Evolutionary conservation across 2,329 filamentous ascomycete species (phyloP).

Genomic region (Zalaria obscura): DNA sequence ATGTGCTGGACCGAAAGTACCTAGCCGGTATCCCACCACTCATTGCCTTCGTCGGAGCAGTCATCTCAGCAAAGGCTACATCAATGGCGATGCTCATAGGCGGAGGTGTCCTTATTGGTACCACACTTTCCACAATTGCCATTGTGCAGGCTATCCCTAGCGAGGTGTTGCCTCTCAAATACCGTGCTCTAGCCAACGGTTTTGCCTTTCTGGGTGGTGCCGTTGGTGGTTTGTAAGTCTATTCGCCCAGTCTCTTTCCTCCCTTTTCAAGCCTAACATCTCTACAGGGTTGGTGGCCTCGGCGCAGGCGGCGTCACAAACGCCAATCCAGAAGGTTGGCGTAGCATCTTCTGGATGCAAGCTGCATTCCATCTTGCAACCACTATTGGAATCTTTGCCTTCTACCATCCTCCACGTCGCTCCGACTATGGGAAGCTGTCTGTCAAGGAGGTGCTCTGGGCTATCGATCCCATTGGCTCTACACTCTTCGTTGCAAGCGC

Average conservation of each 20-base stretch:
- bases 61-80: constrained; percentile 40
- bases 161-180: constrained; percentile 43
- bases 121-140: constrained; percentile 38
- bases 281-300: constrained; percentile 30
- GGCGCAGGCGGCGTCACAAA: constrained; percentile 40
- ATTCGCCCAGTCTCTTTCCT: too few relatives aligned
- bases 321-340: constrained; percentile 32
- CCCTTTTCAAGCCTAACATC: too few relatives aligned
- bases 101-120: constrained; percentile 43
- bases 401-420: constrained; percentile 32
- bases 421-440: constrained; percentile 3
- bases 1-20: constrained; percentile 41
- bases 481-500: constrained; percentile 19
- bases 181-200: constrained; percentile 41
- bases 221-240: constrained; percentile 36
- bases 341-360: constrained; percentile 46
- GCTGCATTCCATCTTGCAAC: constrained; percentile 38
- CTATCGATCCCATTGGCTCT: constrained; percentile 19
- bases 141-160: constrained; percentile 43
- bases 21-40: constrained; percentile 38
- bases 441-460: constrained; percentile 2
- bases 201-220: constrained; percentile 37
- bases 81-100: constrained; percentile 43
- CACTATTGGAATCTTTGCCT: constrained; percentile 31
- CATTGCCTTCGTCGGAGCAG: constrained; percentile 38